Percentiles rank a stretch among this genome's conserved stretches.
These are phyloP conservation scores for Yamadazyma triangularis DNA, from an alignment of 1,139 yeast species.

Conservation along the genomic window DNA sequence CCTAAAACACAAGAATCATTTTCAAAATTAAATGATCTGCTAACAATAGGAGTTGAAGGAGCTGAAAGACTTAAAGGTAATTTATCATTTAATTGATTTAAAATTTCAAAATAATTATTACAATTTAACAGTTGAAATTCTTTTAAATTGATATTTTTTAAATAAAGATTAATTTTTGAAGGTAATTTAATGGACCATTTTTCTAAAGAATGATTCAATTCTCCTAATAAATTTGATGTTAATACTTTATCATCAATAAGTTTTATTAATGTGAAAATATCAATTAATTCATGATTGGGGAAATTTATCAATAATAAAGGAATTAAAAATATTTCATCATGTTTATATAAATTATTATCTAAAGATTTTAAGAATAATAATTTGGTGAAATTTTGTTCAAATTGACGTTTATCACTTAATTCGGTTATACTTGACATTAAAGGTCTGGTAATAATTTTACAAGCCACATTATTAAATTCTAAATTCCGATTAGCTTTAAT, in stretches of 20 bases:
- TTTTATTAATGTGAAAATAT: constrained; percentile 30
- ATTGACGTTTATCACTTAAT: constrained; percentile 12
- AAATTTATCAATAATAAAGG: constrained; percentile 33
- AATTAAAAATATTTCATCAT: constrained; percentile 39
- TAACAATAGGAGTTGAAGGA: constrained; percentile 38
- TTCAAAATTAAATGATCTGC: constrained; percentile 10
- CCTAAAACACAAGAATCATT: constrained; percentile 24
- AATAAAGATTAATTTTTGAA: constrained; percentile 18
- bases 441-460: constrained; percentile 25
- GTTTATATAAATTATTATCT: constrained; percentile 34
- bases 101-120: constrained; percentile 28
- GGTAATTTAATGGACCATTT: constrained; percentile 25
- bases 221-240: constrained; percentile 21
- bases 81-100: constrained; percentile 37
- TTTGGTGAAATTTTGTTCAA: constrained; percentile 23
- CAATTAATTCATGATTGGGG: constrained; percentile 19
- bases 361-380: constrained; percentile 37
- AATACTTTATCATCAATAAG: constrained; percentile 31
- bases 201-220: constrained; percentile 22
- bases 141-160: constrained; percentile 18
- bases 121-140: constrained; percentile 34
- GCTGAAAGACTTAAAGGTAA: constrained; percentile 44
- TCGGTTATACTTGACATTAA: constrained; percentile 24
- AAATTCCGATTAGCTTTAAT: constrained; percentile 28
- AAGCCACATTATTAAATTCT: constrained; percentile 29